Evolutionary conservation across 2,329 filamentous ascomycete species (phyloP).

Genomic region (Coniochaeta ligniaria): DNA sequence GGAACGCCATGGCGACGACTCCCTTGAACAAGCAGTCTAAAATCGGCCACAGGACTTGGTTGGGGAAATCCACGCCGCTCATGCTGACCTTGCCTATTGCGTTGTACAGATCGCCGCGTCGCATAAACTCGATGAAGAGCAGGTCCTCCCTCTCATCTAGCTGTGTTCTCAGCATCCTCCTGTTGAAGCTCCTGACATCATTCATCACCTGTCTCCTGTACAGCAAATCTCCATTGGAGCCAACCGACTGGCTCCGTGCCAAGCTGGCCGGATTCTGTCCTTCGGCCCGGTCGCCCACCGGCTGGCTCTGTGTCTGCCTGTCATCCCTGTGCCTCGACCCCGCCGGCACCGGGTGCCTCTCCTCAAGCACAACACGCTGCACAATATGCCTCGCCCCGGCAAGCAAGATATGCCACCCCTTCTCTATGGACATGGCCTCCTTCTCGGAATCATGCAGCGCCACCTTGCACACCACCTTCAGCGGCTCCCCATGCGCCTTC

Average conservation of each 20-base stretch:
- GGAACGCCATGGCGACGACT: constrained; percentile 8
- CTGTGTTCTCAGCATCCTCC: not conserved
- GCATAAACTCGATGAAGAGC: constrained; percentile 11
- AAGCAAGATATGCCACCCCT: not conserved
- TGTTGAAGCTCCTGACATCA: not conserved
- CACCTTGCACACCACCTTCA: not conserved
- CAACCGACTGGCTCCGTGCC: too few relatives aligned
- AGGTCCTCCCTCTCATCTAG: not conserved
- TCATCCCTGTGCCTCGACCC: not conserved
- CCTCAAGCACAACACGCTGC: not conserved
- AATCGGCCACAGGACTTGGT: constrained; percentile 6
- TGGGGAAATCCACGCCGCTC: not conserved
- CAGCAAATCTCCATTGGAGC: too few relatives aligned
- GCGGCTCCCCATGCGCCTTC: not conserved
- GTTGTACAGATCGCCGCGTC: constrained; percentile 5
- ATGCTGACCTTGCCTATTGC: constrained; percentile 1
- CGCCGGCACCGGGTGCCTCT: not conserved
- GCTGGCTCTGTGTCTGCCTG: too few relatives aligned
- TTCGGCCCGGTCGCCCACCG: too few relatives aligned
- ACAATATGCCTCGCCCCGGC: not conserved
- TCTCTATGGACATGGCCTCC: not conserved
- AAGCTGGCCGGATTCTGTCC: too few relatives aligned
- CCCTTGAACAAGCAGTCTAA: constrained; percentile 6
- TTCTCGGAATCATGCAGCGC: not conserved
- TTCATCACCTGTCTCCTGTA: not conserved